Conservation (phyloP, 2,329 filamentous ascomycete genomes). For the Periconia sp. region DNA sequence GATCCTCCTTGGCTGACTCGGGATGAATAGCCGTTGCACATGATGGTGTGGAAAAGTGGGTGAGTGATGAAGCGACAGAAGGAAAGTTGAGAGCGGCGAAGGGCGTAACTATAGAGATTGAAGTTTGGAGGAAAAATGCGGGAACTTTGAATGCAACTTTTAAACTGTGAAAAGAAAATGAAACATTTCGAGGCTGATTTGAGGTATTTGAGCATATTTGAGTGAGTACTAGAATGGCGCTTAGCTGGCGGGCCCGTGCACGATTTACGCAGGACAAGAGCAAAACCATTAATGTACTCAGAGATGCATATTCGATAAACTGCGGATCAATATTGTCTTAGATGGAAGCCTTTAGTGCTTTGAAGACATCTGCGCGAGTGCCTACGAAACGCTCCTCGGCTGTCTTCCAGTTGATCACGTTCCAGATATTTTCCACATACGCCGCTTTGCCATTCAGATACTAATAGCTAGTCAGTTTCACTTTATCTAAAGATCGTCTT, state of each 20-base stretch:
- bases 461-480: slow-evolving; percentile 40
- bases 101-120: no score
- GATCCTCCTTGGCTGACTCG: slow-evolving; percentile 38
- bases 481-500: no score
- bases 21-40: slow-evolving; percentile 35
- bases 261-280: not conserved
- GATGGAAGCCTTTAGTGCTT: slow-evolving; percentile 40
- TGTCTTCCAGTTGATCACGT: slow-evolving; percentile 75
- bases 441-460: slow-evolving; percentile 75
- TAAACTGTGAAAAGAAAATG: slow-evolving; percentile 19
- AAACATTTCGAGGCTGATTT: not conserved
- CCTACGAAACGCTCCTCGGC: slow-evolving; percentile 64
- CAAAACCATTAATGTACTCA: slow-evolving; percentile 25
- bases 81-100: not conserved
- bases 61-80: not conserved
- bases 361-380: slow-evolving; percentile 42
- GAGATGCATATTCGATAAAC: not conserved
- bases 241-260: slow-evolving; percentile 3
- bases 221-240: slow-evolving; percentile 29
- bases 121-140: not conserved
- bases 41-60: slow-evolving; percentile 4
- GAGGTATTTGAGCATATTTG: slow-evolving; percentile 42
- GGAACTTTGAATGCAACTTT: not conserved
- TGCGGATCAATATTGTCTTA: slow-evolving; percentile 4
- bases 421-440: slow-evolving; percentile 77